Evolutionary conservation across 768 basidiomycete species (phyloP), one percentile per base, ranked within the genome.

Genomic region (Chalciporus pseudorubinellus): DNA sequence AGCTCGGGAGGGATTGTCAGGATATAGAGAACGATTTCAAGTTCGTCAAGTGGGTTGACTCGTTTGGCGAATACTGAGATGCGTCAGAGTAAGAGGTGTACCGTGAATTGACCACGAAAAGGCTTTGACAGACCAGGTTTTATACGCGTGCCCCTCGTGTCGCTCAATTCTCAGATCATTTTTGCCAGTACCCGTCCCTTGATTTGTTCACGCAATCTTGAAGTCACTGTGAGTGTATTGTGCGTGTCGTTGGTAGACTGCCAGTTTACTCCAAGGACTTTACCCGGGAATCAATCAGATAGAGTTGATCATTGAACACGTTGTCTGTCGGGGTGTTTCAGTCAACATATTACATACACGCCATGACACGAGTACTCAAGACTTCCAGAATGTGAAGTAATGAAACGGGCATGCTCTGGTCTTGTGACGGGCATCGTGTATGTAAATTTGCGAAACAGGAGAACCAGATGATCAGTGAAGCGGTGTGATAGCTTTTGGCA

Each of bases 91-190:
- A 34, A 29, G 53, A 39, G 38, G 46, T 21, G 21, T 11, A 31
- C 29, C 29, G 29, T 31, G 36, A 42, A 33, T 16, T 53, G 28
- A 33, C 13, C 16, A 34, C 13, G 28, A 33, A 19, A 34, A n/a
- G 9, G 6, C 21, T 8, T 46, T 22, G 11, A 11, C 28, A 22
- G 11, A 31, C 47, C 28, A 29, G 40, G n/a, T 26, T 63, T 62
- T 62, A 62, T 62, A 59, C 45, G 36, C n/a, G 13, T 20, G 8
- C 16, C 34, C 49, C 46, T 45, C 58, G 34, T 34, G 41, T 19
- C 29, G 38, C 38, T 13, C 34, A 45, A 26, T 8, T 45, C 14
- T 5, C 33, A 34, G 24, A 28, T 34, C 28, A 33, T 7, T 3
- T 20, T 33, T 47, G 28, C 14, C 24, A 33, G 29, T 22, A 39